A percentile compares a stretch with the other conserved stretches of the same genome.
Conservation (phyloP, 1,284 basidiomycete genomes). For the Moniliophthora roreri region DNA sequence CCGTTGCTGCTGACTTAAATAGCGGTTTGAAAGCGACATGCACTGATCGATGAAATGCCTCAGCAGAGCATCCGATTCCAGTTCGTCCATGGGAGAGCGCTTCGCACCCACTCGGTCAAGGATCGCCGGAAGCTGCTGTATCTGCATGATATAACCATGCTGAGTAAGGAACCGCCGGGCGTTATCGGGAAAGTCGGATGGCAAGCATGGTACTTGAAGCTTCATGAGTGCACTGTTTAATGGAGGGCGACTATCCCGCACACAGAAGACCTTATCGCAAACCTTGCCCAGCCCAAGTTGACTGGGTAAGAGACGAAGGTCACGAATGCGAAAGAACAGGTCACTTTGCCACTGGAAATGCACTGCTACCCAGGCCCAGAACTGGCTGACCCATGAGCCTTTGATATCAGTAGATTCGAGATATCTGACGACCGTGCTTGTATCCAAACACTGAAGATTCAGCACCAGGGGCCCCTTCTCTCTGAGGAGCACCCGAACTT, state of each 20-base stretch:
- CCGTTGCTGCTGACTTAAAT: no score
- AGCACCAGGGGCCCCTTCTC: background rate
- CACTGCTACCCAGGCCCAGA: background rate
- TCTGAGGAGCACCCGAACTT: background rate
- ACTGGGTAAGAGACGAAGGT: background rate
- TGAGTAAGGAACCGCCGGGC: background rate
- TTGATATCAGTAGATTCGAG: background rate
- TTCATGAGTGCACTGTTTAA: background rate
- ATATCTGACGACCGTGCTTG: background rate
- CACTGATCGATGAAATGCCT: background rate
- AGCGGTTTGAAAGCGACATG: no score
- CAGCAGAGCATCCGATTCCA: background rate
- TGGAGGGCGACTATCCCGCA: background rate
- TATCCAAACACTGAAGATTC: background rate
- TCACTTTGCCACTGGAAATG: background rate
- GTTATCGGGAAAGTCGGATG: background rate
- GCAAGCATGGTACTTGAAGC: background rate
- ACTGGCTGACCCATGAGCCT: background rate
- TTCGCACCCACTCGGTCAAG: background rate
- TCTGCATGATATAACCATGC: background rate
- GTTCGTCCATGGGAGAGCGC: background rate
- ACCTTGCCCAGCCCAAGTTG: background rate
- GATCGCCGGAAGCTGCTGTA: background rate
- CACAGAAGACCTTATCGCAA: background rate
- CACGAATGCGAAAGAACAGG: background rate